Base-by-base conservation (phyloP, 2,329 filamentous ascomycete species). In the Paraphaeosphaeria minitans region DNA sequence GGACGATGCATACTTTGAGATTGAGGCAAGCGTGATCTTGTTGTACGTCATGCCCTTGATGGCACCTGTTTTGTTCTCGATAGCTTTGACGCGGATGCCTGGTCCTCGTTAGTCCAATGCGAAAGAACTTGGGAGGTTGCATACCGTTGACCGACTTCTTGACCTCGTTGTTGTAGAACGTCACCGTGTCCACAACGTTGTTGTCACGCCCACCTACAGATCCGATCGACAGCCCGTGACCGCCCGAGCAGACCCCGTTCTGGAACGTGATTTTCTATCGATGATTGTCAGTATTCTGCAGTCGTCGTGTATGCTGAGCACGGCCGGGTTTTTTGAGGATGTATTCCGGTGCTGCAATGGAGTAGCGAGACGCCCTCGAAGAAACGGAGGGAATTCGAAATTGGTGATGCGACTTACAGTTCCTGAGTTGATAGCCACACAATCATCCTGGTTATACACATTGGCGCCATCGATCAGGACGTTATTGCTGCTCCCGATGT, bases 401-500 rank as follows among this genome's bases (percentile, higher is more conserved):
- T n/a, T n/a, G n/a, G 53, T 53, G 45, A 74, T 67, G 45, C 68
- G 63, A 43, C 41, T 43, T 10, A 43, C 41, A 27, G 76, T 79
- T 49, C 84, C 83, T 3, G 81, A 84, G 70, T 84, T 86, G 57
- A 86, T 73, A 8, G 84, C 84, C 1, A 86, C 71, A 61, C 84
- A 86, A 66, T 86, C 84, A 60, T 86, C 84, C 70, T 86, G 84
- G 73, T 85, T 85, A 62, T 81, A 75, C n/a, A 85, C 78, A 14
- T 68, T 75, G 14, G 81, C 81, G 27, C 79, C 77, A 42, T 72
- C 72, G 63, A 86, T 50, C 2, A 33, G 52, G 24, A 62, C 58
- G 52, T 66, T 82, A 33, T 74, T 79, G 35, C 74, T 80, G n/a
- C 68, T 73, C 31, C 81, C 79, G 47, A 87, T 77, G 48, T 85